Percentiles rank a stretch among this genome's conserved stretches.
Conservation (phyloP, 257 asterid species). For the Perilla frutescens region DNA sequence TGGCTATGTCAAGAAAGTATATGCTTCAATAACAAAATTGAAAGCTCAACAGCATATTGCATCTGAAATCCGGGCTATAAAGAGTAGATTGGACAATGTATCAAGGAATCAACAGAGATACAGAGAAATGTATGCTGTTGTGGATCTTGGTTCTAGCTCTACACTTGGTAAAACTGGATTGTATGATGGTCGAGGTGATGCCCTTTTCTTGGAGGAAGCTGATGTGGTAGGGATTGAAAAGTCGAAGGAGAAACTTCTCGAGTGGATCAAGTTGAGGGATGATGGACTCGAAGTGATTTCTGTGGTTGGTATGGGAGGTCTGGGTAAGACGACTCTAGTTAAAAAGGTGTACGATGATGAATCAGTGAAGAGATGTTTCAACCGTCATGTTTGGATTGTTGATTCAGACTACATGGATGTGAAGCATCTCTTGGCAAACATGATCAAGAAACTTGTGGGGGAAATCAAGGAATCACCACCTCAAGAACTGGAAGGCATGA, state of each 20-base stretch:
- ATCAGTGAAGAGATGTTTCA: constrained; percentile 2
- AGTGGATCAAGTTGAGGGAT: constrained; percentile 7
- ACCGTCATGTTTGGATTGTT: constrained; percentile 16
- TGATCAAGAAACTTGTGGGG: constrained; percentile 2
- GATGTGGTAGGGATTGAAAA: constrained; percentile 47
- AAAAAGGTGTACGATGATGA: constrained; percentile 15
- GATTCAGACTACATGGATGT: constrained; percentile 22
- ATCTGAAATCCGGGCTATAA: constrained; percentile 30
- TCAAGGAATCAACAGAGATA: constrained; percentile 25
- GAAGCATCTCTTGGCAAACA: neutral
- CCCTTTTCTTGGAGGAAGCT: constrained; percentile 33
- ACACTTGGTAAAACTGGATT: neutral
- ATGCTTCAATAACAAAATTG: constrained; percentile 19
- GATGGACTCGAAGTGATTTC: constrained; percentile 23
- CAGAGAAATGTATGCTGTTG: neutral
- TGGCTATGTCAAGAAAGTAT: constrained; percentile 9
- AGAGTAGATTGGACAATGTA: constrained; percentile 22
- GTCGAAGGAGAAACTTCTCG: constrained; percentile 39
- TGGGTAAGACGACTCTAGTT: constrained; percentile 24
- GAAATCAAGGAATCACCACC: constrained; percentile 13
- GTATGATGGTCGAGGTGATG: constrained; percentile 40
- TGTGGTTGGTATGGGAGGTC: constrained; percentile 27
- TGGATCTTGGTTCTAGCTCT: neutral
- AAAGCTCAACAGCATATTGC: constrained; percentile 32
- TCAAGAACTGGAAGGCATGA: constrained; percentile 4